Conservation (phyloP, 2,329 filamentous ascomycete genomes). For the Ramularia endophylla region DNA sequence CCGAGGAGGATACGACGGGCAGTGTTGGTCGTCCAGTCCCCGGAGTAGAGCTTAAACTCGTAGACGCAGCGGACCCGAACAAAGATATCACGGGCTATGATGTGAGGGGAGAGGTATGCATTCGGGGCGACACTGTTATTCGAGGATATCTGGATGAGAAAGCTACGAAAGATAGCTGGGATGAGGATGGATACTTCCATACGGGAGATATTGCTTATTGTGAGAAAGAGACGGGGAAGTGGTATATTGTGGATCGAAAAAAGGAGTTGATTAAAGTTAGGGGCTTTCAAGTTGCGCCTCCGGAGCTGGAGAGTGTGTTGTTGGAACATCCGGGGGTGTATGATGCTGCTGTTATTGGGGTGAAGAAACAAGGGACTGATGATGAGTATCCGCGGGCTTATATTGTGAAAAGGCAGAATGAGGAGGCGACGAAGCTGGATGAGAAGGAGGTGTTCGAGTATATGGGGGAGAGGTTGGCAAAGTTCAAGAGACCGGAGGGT, state of each 20-base stretch:
- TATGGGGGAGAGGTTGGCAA: conserved; percentile 55
- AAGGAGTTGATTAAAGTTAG: conserved; percentile 53
- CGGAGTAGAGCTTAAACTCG: conserved; percentile 57
- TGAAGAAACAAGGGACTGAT: conserved; percentile 51
- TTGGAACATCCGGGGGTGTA: conserved; percentile 66
- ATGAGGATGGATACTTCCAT: conserved; percentile 56
- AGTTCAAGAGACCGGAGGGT: conserved; percentile 57
- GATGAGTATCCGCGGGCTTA: conserved; percentile 61
- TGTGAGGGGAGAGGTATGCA: conserved; percentile 70
- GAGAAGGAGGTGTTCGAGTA: conserved; percentile 50
- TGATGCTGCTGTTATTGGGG: conserved; percentile 73
- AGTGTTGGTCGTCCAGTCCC: conserved; percentile 66
- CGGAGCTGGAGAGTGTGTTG: conserved; percentile 74
- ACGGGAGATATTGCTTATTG: conserved; percentile 56
- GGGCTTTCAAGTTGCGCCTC: conserved; percentile 77
- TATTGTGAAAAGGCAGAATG: conserved; percentile 48
- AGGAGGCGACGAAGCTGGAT: conserved; percentile 47
- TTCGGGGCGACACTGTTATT: conserved; percentile 69
- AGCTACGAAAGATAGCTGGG: conserved; percentile 66
- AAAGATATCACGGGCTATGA: conserved; percentile 64
- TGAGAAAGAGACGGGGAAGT: conserved; percentile 77
- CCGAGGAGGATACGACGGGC: conserved; percentile 61
- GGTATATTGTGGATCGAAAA: conserved; percentile 74
- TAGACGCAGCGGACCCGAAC: conserved; percentile 56
- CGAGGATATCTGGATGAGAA: conserved; percentile 68